Evolutionary conservation across 108 stramenopile species (phyloP).

Genomic region (Cyclotella kingstonii): DNA sequence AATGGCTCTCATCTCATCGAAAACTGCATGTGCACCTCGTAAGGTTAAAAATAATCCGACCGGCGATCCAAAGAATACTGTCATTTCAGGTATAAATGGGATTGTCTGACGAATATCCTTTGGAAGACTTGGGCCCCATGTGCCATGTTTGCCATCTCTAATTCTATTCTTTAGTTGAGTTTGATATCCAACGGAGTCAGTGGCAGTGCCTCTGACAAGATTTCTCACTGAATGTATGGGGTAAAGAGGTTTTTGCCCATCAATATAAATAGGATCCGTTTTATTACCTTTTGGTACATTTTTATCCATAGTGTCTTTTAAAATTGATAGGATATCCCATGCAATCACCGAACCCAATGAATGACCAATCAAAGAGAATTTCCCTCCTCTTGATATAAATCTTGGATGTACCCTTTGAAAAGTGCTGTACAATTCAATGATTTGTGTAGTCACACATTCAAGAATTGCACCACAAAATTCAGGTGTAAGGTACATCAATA

Average conservation of each 20-base stretch:
- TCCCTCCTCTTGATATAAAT: slow-evolving; percentile 57
- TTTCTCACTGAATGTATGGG: slow-evolving; percentile 8
- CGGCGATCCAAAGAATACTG: slow-evolving; percentile 78
- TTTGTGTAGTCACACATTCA: slow-evolving; percentile 68
- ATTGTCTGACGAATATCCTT: slow-evolving; percentile 51
- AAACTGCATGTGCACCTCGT: slow-evolving; percentile 76
- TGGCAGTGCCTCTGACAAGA: slow-evolving; percentile 17
- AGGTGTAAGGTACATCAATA: slow-evolving; percentile 74
- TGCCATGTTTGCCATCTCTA: slow-evolving; percentile 49
- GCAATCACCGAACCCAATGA: slow-evolving; percentile 84
- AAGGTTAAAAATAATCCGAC: slow-evolving; percentile 79
- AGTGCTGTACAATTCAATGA: slow-evolving; percentile 48
- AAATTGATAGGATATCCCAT: slow-evolving; percentile 82
- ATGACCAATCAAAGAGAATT: slow-evolving; percentile 73
- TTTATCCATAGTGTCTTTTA: slow-evolving; percentile 48
- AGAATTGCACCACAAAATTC: slow-evolving; percentile 76
- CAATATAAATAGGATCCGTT: slow-evolving; percentile 30
- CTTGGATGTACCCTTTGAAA: slow-evolving; percentile 64
- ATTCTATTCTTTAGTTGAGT: slow-evolving; percentile 38
- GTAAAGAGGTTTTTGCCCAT: slow-evolving; percentile 11
- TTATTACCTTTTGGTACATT: slow-evolving; percentile 21
- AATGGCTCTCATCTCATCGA: slow-evolving; percentile 63
- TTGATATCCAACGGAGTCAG: slow-evolving; percentile 46
- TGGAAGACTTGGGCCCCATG: slow-evolving; percentile 72
- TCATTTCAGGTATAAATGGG: slow-evolving; percentile 72